These are phyloP conservation scores for Kazachstania psychrophila DNA, from an alignment of 805 yeast species.

Conservation along the genomic window DNA sequence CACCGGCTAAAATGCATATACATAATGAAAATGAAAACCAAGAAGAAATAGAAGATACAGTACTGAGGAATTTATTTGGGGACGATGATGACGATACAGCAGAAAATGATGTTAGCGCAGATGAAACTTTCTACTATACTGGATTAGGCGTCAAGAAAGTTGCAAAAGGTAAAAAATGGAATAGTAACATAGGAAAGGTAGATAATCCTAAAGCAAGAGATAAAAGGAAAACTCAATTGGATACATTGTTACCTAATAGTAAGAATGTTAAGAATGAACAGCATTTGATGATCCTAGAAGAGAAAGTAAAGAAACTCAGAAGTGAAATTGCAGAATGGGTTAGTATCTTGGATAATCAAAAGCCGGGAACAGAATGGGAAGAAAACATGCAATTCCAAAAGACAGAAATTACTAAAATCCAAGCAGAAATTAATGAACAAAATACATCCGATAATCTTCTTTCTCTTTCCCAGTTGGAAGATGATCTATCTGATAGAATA, in stretches of 20 bases:
- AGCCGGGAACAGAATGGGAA: constrained; percentile 16
- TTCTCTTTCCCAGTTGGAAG: constrained; percentile 3
- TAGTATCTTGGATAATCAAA: constrained; percentile 12
- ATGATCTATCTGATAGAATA: constrained; percentile 12
- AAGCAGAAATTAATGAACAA: background rate
- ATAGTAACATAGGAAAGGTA: background rate
- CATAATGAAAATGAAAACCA: constrained; percentile 14
- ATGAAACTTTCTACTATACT: constrained; percentile 5
- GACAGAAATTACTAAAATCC: background rate
- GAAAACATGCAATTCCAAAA: background rate
- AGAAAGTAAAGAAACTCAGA: constrained; percentile 18
- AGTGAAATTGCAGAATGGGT: constrained; percentile 25
- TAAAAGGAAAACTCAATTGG: constrained; percentile 1
- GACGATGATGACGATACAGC: constrained; percentile 9
- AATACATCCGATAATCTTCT: background rate
- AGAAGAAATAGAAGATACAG: constrained; percentile 14
- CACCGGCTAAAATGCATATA: constrained; percentile 11
- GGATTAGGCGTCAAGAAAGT: constrained; percentile 5
- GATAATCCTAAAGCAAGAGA: background rate
- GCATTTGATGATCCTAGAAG: constrained; percentile 16
- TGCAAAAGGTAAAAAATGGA: background rate
- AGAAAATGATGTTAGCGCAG: constrained; percentile 4
- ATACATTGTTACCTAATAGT: constrained; percentile 22
- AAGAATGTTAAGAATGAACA: constrained; percentile 25
- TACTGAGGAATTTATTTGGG: constrained; percentile 9